Percentiles rank a stretch among this genome's conserved stretches.
Conservation (phyloP, 2,329 filamentous ascomycete genomes). For the Didymellaceae sp. region DNA sequence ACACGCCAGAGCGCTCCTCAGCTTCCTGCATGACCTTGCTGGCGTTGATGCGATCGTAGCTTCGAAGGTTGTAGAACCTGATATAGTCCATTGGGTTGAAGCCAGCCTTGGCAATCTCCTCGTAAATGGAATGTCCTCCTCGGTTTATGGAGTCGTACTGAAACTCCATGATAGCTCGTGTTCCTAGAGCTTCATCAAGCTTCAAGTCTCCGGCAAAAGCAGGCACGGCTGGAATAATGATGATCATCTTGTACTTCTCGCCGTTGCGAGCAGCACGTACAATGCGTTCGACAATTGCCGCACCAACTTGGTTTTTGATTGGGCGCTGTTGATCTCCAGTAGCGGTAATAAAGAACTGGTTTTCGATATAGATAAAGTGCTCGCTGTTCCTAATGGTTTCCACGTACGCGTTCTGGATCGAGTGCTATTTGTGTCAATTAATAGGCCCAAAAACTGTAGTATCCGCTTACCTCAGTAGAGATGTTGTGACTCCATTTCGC, state of each 20-base stretch:
- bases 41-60: constrained; percentile 82
- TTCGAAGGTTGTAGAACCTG: constrained; percentile 83
- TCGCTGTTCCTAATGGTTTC: constrained; percentile 71
- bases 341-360: constrained; percentile 89
- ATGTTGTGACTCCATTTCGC: constrained; percentile 67
- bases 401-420: constrained; percentile 85
- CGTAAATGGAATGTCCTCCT: constrained; percentile 78
- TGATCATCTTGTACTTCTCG: constrained; percentile 75
- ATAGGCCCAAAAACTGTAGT: background rate
- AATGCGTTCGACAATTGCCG: constrained; percentile 79
- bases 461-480: constrained; percentile 57
- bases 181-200: constrained; percentile 74
- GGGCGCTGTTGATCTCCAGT: constrained; percentile 74
- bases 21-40: constrained; percentile 66
- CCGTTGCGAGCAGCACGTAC: constrained; percentile 70
- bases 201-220: constrained; percentile 83
- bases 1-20: constrained; percentile 69
- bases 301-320: constrained; percentile 78
- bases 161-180: constrained; percentile 83
- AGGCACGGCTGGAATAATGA: constrained; percentile 80
- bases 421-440: constrained; percentile 61
- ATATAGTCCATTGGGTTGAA: constrained; percentile 77
- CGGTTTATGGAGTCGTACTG: constrained; percentile 82
- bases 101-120: constrained; percentile 68
- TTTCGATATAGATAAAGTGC: constrained; percentile 82